Percentiles rank a stretch among this genome's conserved stretches.
These are phyloP conservation scores for Scortechinia acanthostroma DNA, from an alignment of 2,329 filamentous ascomycete genomes.

Conservation along the genomic window DNA sequence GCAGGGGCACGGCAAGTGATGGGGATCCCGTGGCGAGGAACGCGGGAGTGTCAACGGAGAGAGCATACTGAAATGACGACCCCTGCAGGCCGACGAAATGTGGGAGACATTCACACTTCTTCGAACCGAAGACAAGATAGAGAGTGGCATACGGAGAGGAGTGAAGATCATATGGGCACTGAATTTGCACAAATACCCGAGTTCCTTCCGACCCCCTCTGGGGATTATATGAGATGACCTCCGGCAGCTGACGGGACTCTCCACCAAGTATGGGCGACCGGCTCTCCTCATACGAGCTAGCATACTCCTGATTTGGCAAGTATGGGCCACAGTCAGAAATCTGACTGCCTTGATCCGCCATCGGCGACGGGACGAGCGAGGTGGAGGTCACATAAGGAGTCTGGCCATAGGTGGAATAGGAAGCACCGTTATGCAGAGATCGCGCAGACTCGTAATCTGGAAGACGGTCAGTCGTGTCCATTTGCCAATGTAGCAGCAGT, in stretches of 20 bases:
- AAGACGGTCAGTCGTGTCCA: background rate
- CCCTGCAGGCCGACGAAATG: background rate
- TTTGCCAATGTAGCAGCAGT: background rate
- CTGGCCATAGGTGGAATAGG: background rate
- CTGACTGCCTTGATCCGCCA: background rate
- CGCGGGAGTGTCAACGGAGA: background rate
- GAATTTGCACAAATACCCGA: background rate
- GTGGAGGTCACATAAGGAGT: background rate
- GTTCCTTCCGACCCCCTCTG: background rate
- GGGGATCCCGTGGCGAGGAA: background rate
- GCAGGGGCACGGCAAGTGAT: background rate
- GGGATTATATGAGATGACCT: background rate
- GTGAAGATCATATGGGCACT: background rate
- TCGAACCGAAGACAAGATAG: background rate
- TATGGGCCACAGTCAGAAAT: conserved; percentile 1
- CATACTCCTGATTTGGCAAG: background rate
- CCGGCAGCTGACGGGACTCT: background rate
- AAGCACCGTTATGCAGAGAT: background rate
- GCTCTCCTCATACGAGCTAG: background rate
- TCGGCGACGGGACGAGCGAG: background rate
- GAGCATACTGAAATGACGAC: background rate
- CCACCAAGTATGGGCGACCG: background rate
- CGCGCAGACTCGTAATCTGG: background rate
- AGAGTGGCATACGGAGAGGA: background rate
- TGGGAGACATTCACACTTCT: background rate